phyloP scores from a whole-genome alignment of 352 stramenopile species.

The Achlya hypogyna region DNA sequence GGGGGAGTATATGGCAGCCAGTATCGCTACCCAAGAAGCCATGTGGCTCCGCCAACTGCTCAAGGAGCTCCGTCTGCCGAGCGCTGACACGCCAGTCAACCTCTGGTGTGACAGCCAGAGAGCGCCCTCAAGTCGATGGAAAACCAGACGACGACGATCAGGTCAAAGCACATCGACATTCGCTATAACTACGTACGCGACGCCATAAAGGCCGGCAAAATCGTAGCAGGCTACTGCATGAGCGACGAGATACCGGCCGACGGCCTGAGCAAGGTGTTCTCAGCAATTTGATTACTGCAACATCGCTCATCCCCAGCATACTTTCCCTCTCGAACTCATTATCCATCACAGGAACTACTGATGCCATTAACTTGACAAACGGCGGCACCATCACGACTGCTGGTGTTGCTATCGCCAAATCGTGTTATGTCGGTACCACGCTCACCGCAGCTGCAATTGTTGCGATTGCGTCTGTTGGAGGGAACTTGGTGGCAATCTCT shows the following conservation, averaged over 20 bases:
- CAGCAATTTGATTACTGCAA: no score
- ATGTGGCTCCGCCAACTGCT: neutral
- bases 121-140: neutral
- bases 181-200: conserved; percentile 26
- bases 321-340: no score
- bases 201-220: conserved; percentile 23
- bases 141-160: neutral
- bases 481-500: no score
- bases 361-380: no score
- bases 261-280: conserved; percentile 21
- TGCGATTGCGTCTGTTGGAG: no score
- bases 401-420: no score
- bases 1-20: conserved; percentile 18
- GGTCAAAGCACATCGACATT: conserved; percentile 30
- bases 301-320: no score
- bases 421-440: no score
- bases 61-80: neutral
- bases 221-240: conserved; percentile 31
- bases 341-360: no score
- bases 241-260: conserved; percentile 17
- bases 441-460: no score
- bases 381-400: no score
- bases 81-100: neutral
- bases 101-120: conserved; percentile 3
- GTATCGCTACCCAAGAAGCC: conserved; percentile 5